Evolutionary conservation across 805 yeast genomes (phyloP).

Genomic region (Isabelozyma heimii): DNA sequence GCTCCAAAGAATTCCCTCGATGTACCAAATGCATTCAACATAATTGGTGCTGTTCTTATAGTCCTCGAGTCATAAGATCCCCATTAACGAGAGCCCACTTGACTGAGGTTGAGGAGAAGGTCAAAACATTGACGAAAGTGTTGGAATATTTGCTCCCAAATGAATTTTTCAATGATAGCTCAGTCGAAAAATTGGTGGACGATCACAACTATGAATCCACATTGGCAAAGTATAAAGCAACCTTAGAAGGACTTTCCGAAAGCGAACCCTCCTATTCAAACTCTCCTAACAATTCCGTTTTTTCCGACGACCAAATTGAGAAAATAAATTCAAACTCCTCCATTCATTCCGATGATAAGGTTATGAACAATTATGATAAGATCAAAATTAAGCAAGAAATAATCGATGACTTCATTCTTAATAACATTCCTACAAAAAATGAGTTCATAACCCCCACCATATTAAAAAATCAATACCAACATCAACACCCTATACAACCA

Average conservation of each 20-base stretch:
- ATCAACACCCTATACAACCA: background rate
- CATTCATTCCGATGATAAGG: conserved; percentile 9
- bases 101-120: conserved; percentile 65
- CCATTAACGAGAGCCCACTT: conserved; percentile 81
- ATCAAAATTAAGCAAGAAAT: conserved; percentile 36
- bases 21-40: conserved; percentile 74
- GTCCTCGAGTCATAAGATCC: conserved; percentile 74
- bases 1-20: conserved; percentile 75
- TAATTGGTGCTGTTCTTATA: conserved; percentile 71
- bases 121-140: conserved; percentile 26
- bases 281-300: conserved; percentile 23
- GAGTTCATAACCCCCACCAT: background rate
- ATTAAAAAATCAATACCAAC: background rate
- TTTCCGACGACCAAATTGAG: conserved; percentile 14
- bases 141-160: conserved; percentile 31
- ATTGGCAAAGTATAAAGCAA: conserved; percentile 2
- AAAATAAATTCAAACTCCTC: background rate
- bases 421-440: conserved; percentile 28
- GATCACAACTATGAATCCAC: conserved; percentile 10
- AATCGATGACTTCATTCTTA: conserved; percentile 36
- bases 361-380: conserved; percentile 11
- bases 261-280: conserved; percentile 3
- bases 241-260: background rate
- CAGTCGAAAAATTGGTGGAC: conserved; percentile 15
- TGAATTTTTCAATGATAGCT: conserved; percentile 8